These are phyloP conservation scores for Asterionellopsis glacialis DNA, from an alignment of 108 stramenopile species.

Conservation along the genomic window DNA sequence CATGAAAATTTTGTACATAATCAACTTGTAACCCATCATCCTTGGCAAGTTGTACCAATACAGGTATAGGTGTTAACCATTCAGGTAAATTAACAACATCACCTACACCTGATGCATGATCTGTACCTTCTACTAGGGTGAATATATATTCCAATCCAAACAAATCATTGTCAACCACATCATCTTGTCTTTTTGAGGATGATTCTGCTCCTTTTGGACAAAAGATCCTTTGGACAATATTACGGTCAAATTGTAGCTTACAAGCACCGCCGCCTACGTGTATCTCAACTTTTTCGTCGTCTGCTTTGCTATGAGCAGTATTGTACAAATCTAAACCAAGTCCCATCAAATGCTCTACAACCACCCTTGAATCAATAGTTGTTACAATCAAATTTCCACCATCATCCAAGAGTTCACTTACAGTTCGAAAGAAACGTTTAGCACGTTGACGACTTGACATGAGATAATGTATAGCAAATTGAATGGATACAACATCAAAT, in stretches of 20 bases:
- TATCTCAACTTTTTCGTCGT: conserved; percentile 41
- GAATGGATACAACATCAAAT: conserved; percentile 94
- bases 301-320: conserved; percentile 31
- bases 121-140: conserved; percentile 72
- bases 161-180: conserved; percentile 38
- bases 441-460: conserved; percentile 83
- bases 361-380: conserved; percentile 90
- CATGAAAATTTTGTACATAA: conserved; percentile 78
- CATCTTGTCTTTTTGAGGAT: conserved; percentile 14
- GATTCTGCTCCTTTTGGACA: too few species aligned
- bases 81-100: conserved; percentile 88
- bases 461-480: conserved; percentile 99
- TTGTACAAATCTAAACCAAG: conserved; percentile 38
- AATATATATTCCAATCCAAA: conserved; percentile 88
- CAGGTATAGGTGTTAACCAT: conserved; percentile 83
- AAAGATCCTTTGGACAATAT: conserved; percentile 53
- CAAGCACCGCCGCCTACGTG: conserved; percentile 65
- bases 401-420: conserved; percentile 75
- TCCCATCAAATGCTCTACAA: conserved; percentile 71
- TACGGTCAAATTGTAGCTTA: conserved; percentile 57
- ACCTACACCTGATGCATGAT: conserved; percentile 74
- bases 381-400: conserved; percentile 93
- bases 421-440: conserved; percentile 82
- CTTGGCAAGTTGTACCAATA: conserved; percentile 49
- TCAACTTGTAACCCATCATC: conserved; percentile 76